Conservation (phyloP, 305 asterid species). For the Caryopteris hybrid region DNA sequence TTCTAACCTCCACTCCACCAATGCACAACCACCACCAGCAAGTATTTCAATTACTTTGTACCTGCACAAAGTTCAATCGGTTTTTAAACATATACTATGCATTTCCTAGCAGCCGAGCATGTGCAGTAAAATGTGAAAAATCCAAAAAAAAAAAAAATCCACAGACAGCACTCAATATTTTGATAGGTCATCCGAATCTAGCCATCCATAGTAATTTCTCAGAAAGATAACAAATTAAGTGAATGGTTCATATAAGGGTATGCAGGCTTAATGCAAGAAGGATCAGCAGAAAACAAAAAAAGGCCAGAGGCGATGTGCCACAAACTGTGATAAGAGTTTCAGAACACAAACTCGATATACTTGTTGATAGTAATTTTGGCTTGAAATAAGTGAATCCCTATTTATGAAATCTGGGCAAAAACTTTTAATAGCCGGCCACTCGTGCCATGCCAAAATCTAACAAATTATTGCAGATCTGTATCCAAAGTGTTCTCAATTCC, state of each 20-base stretch:
- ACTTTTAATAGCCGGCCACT: neutral
- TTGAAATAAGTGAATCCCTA: neutral
- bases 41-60: conserved; percentile 81
- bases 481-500: neutral
- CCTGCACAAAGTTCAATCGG: conserved; percentile 39
- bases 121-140: no score
- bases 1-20: conserved; percentile 95
- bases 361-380: neutral
- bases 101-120: no score
- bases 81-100: conserved; percentile 1
- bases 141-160: no score
- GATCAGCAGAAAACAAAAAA: neutral
- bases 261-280: neutral
- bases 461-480: neutral
- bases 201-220: neutral
- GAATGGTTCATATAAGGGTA: neutral
- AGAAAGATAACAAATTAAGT: neutral
- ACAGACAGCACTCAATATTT: neutral
- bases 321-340: neutral
- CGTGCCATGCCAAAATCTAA: neutral
- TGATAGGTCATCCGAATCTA: neutral
- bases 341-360: neutral
- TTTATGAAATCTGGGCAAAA: neutral
- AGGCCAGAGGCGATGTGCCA: conserved; percentile 9
- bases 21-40: conserved; percentile 78